Percentiles rank a stretch among this genome's conserved stretches.
Conservation (phyloP, 495 filamentous ascomycete genomes). For the Xylona heveae region DNA sequence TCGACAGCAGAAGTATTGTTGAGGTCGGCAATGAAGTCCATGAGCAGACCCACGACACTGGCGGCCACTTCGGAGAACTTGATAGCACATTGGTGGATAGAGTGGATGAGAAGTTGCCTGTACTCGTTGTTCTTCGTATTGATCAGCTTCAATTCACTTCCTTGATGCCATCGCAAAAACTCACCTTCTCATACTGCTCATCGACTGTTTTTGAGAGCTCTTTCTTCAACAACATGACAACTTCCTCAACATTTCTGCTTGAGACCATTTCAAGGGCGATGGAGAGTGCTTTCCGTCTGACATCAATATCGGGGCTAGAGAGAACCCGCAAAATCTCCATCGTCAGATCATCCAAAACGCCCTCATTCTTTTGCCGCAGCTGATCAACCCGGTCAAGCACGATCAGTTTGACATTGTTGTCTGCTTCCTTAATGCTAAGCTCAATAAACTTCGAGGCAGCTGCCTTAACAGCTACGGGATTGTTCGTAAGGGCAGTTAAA, state of each 20-base stretch:
- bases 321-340: slow-evolving; percentile 98
- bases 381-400: slow-evolving; percentile 90
- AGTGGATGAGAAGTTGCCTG: slow-evolving; percentile 83
- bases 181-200: slow-evolving; percentile 88
- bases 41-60: slow-evolving; percentile 89
- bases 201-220: slow-evolving; percentile 95
- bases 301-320: slow-evolving; percentile 88
- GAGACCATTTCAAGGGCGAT: slow-evolving; percentile 96
- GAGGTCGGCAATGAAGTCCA: slow-evolving; percentile 98
- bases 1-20: slow-evolving; percentile 94
- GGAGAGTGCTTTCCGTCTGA: slow-evolving; percentile 73
- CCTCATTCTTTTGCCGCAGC: slow-evolving; percentile 76
- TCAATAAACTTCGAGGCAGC: slow-evolving; percentile 93
- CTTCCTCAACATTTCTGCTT: slow-evolving; percentile 97
- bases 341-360: slow-evolving; percentile 82
- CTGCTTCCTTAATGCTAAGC: slow-evolving; percentile 85
- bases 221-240: slow-evolving; percentile 89
- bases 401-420: slow-evolving; percentile 98
- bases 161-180: neutral
- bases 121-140: slow-evolving; percentile 74
- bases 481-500: slow-evolving; percentile 82
- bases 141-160: neutral
- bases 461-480: slow-evolving; percentile 94
- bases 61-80: slow-evolving; percentile 96
- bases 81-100: slow-evolving; percentile 95